These are phyloP conservation scores for Fusarium sacchari DNA, from an alignment of 2,329 filamentous ascomycete species.

Conservation along the genomic window DNA sequence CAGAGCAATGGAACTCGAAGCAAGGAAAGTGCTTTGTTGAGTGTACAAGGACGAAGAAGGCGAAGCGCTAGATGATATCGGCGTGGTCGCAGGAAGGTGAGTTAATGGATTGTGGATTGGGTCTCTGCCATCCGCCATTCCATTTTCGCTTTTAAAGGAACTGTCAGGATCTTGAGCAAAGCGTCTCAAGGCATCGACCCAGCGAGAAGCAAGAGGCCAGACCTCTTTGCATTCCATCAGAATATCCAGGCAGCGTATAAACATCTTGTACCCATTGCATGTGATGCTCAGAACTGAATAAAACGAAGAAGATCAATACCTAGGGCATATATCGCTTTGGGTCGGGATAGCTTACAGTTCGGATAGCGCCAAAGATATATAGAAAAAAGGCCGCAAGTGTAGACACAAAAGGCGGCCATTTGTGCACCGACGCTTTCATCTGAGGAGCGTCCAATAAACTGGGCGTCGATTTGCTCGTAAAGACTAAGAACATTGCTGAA, in stretches of 20 bases:
- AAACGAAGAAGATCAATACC: conserved; percentile 47
- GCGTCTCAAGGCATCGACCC: conserved; percentile 61
- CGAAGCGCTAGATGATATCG: conserved; percentile 19
- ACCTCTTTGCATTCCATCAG: conserved; percentile 60
- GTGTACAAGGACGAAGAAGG: conserved; percentile 34
- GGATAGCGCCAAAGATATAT: conserved; percentile 64
- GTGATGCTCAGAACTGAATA: conserved; percentile 54
- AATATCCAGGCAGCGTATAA: conserved; percentile 57
- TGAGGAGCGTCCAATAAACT: conserved; percentile 57
- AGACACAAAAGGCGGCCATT: conserved; percentile 65
- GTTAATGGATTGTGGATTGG: conserved; percentile 42
- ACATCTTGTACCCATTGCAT: conserved; percentile 57
- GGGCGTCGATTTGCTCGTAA: conserved; percentile 62
- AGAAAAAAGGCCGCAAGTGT: conserved; percentile 64
- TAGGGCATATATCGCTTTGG: not conserved
- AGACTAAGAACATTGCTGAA: conserved; percentile 60
- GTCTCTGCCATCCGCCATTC: conserved; percentile 61
- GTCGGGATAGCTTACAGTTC: conserved; percentile 50
- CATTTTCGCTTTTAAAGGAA: conserved; percentile 54
- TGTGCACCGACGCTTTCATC: conserved; percentile 63
- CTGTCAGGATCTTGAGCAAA: conserved; percentile 58
- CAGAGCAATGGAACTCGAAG: conserved; percentile 14
- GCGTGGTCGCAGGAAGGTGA: conserved; percentile 22
- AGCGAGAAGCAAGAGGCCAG: conserved; percentile 64
- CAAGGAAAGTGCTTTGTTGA: conserved; percentile 16